Percentiles rank a stretch among this genome's conserved stretches.
Conservation (phyloP, 2,329 filamentous ascomycete species). For the Cladophialophora bantiana region DNA sequence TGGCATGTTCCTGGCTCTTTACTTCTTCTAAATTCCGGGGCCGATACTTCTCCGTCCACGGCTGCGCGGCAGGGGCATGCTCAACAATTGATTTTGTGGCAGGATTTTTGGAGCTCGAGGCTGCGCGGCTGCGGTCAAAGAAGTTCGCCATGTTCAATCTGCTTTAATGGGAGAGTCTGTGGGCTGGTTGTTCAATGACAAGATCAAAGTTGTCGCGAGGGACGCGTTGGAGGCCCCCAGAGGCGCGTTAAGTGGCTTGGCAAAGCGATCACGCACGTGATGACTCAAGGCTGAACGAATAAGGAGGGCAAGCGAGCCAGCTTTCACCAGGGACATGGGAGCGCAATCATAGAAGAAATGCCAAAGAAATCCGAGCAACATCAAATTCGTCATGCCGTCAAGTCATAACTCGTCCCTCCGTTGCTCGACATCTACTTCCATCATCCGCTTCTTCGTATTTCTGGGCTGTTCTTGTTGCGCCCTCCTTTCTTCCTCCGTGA, state of each 20-base stretch:
- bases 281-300: background rate
- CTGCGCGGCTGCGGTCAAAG: slow-evolving; percentile 78
- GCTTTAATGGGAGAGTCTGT: background rate
- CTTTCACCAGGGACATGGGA: background rate
- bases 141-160: slow-evolving; percentile 77
- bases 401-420: slow-evolving; percentile 47
- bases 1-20: slow-evolving; percentile 95
- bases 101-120: slow-evolving; percentile 63
- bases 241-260: slow-evolving; percentile 26
- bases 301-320: background rate
- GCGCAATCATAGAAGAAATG: background rate
- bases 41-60: slow-evolving; percentile 64
- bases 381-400: background rate
- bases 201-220: background rate
- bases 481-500: slow-evolving; percentile 47
- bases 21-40: slow-evolving; percentile 95
- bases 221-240: slow-evolving; percentile 10
- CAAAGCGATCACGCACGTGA: background rate
- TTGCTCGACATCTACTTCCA: slow-evolving; percentile 48
- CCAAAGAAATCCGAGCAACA: background rate
- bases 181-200: background rate
- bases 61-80: slow-evolving; percentile 75
- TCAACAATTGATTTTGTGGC: slow-evolving; percentile 73
- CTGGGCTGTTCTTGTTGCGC: slow-evolving; percentile 49
- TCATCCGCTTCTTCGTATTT: slow-evolving; percentile 59